Conservation (phyloP, 2,329 filamentous ascomycete species). For the Fusarium hostae region DNA sequence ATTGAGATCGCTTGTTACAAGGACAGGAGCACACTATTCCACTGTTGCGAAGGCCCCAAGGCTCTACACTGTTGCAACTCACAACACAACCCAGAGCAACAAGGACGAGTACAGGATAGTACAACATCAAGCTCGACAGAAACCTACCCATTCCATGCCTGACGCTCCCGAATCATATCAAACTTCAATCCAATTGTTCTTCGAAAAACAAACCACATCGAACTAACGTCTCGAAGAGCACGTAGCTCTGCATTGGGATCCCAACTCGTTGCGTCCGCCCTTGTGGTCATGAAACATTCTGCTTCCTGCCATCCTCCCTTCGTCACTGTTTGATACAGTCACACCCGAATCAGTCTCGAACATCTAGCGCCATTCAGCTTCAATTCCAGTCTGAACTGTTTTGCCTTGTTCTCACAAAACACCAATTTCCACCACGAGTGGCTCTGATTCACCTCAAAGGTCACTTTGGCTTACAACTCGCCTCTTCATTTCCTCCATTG, state of each 20-base stretch:
- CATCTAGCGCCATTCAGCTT: conserved; percentile 21
- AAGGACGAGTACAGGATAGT: conserved; percentile 8
- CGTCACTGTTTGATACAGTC: conserved; percentile 38
- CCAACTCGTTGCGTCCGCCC: not conserved
- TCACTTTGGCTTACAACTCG: conserved; percentile 21
- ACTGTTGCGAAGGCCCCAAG: conserved; percentile 15
- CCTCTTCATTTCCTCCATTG: conserved; percentile 13
- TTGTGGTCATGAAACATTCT: conserved; percentile 28
- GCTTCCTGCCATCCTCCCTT: not conserved
- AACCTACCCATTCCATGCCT: not conserved
- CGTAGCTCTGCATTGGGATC: not conserved
- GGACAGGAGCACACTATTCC: conserved; percentile 24
- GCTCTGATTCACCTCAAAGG: conserved; percentile 36
- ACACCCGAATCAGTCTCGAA: conserved; percentile 23
- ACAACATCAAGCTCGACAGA: conserved; percentile 7
- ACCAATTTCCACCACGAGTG: conserved; percentile 28
- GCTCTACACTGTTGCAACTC: conserved; percentile 6
- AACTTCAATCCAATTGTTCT: not conserved
- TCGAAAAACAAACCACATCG: not conserved
- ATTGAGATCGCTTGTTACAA: conserved; percentile 14
- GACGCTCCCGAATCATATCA: not conserved
- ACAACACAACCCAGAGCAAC: not conserved
- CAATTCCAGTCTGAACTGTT: conserved; percentile 21
- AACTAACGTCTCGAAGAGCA: not conserved
- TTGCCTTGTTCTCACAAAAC: conserved; percentile 26